Evolutionary conservation across 2,329 filamentous ascomycete species (phyloP).

Genomic region (Fonsecaea erecta): DNA sequence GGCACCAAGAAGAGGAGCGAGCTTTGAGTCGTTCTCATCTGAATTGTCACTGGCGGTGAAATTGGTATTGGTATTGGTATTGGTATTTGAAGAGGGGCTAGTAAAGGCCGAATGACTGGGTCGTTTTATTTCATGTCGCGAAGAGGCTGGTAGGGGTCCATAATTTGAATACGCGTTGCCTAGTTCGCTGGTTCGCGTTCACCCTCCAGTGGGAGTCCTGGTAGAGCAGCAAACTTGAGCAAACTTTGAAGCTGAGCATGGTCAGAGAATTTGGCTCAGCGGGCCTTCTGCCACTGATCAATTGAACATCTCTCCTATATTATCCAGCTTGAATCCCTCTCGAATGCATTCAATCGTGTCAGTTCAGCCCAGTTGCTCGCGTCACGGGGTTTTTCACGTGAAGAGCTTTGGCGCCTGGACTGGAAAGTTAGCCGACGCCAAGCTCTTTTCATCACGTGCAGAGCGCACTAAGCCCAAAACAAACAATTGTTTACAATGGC

Average conservation of each 20-base stretch:
- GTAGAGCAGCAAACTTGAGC: not conserved
- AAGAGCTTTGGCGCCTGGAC: not conserved
- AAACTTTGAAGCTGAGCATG: not conserved
- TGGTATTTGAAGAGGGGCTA: not conserved
- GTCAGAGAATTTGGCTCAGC: not conserved
- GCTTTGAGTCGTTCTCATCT: not conserved
- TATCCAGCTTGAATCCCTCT: not conserved
- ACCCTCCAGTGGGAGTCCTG: not conserved
- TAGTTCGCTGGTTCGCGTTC: not conserved
- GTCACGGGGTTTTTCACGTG: not conserved
- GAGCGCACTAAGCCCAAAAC: not conserved
- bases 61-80: not conserved
- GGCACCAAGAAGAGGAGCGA: not conserved
- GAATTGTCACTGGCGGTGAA: not conserved
- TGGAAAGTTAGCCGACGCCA: not conserved
- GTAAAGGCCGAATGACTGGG: not conserved
- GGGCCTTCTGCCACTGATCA: not conserved
- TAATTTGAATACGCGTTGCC: not conserved
- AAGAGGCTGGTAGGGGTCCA: not conserved
- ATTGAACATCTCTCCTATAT: not conserved
- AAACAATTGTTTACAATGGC: constrained; percentile 3
- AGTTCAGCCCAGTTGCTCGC: not conserved
- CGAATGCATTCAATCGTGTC: not conserved
- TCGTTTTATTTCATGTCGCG: not conserved
- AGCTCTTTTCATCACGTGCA: not conserved